Evolutionary conservation across 139 green algal species (phyloP), one percentile per base, ranked within the genome.

Genomic region (Chlorella sp.): DNA sequence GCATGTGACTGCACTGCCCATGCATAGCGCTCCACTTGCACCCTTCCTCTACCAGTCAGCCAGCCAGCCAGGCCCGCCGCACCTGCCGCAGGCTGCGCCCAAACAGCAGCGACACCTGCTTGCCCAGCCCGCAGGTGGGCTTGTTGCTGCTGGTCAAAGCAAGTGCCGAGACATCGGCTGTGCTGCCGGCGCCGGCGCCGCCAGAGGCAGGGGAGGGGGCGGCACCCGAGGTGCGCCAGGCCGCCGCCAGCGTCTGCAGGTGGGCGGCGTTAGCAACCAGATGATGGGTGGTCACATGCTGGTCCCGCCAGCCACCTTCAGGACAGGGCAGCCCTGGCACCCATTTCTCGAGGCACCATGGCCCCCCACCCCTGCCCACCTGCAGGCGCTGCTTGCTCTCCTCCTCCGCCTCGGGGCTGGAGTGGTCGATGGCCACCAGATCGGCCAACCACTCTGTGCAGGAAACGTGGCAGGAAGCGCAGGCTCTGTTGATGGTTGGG

Each of bases 381-480:
- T 80, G 56, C 60, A 98, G 68, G 3, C 95, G 81, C n/a, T 81
- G 68, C 28, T 82, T 79, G 36, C 83, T 90, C 11, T 87, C 86
- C 1, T 60, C 83, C 87, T 95, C 90, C 18, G 86, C 63, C 38
- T 96, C 93, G 28, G 86, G 38, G 44, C 67, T 91, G 38, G 88
- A 90, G 67, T 90, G 90, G 87, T 98, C 96, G 20, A 98, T 81
- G 9, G 93, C 93, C 30, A 98, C 95, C 28, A 98, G 90, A 89
- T 99, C 96, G 15, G 95, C 93, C 64, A 98, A 67, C 87, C 97
- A 98, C 88, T 98, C 96, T 80, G 47, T 30, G 60, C n/a, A 25
- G 6, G 9, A 28, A 15, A 69, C n/a, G n/a, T n/a, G n/a, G n/a
- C n/a, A n/a, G n/a, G n/a, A n/a, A n/a, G n/a, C n/a, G n/a, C n/a